Evolutionary conservation across 306 rosid species (phyloP), one percentile per base, ranked within the genome.

Genomic region (Abrus precatorius): DNA sequence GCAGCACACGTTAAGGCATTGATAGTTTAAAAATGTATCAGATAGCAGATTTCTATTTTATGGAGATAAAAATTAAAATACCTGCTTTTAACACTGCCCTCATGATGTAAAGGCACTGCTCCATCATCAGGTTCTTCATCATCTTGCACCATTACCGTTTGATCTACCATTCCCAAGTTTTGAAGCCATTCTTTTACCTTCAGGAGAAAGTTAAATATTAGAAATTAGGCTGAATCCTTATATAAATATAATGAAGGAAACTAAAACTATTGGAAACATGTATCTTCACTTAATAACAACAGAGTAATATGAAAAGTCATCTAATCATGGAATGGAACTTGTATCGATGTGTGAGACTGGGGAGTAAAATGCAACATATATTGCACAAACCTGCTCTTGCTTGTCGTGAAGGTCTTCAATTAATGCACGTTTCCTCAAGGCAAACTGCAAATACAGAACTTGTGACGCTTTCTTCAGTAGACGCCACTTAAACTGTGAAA

Each of bases 171-270:
- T 77, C 98, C 97, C 71, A 90, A 72, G 85, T 89, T 91, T 12
- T 92, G 97, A 60, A 95, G 97, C 97, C 98, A 95, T 82, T 95
- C 98, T 91, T 88, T 95, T 52, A 91, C 90, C 97, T 95, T 80
- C 44, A 74, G 8, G 6, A 74, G 12, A 54, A 38, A 76, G 32
- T 72, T 87, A 32, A 3, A 65, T 33, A 71, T 38, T 36, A 47
- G 56, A 68, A 76, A 41, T 72, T 60, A 72, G 76, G 44, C 14
- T 28, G 76, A 54, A 79, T 72, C 72, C 33, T 4, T 2, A 8
- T 62, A 30, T 68, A 67, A 33, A 49, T 45, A 72, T 34, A 78
- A 43, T 55, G 29, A 48, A 80, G 80, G 75, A 34, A 74, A 77
- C 53, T 69, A 61, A 76, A 63, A 80, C 80, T 40, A 75, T 10